Base-by-base conservation (phyloP, 208 protist species). In the Acanthamoeba culbertsoni region DNA sequence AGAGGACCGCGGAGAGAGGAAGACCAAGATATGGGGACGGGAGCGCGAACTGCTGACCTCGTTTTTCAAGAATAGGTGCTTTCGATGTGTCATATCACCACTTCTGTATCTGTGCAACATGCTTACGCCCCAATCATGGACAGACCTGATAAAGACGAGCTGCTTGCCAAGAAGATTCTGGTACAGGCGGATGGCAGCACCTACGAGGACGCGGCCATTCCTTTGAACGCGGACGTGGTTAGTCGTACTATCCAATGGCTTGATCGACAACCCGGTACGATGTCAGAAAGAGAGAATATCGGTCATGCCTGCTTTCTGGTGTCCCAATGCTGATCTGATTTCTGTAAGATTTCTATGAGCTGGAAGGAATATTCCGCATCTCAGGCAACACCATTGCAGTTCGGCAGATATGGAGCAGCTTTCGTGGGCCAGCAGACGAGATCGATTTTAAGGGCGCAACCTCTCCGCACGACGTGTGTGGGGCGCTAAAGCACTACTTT, bases 401-500 rank as follows among this genome's bases (percentile, higher is more conserved):
- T 10, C 35, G 63, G 28, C 45, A 89, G 79, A 89, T 89, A 1
- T 89, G 79, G 79, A 42, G 14, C 79, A 89, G 51, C 51, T 89
- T 89, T 37, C 79, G 53, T 42, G 51, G 51, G 1, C 33, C 53
- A 46, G 71, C 71, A 2, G 71, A 82, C 7, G 71, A 82, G 2
- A 82, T 82, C 18, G 71, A 82, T 31, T 82, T 82, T 26, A 82
- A 82, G 71, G 42, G 16, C n/a, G 71, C 71, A 4, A 82, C 42
- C 4, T 53, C 71, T 82, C 71, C 71, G 0, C 79, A 89, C 20
- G 79, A 89, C 18, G 79, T 89, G 3, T 57, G 51, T 10, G 79
- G 79, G 31, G 79, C 79, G 48, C 35, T 89, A 35, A 89, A 89
- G 26, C 79, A 89, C 20, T 89, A 89, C 53, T 46, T 89, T 37